phyloP scores from a whole-genome alignment of 2,329 filamentous ascomycete species.

The Chaetomium strumarium region DNA sequence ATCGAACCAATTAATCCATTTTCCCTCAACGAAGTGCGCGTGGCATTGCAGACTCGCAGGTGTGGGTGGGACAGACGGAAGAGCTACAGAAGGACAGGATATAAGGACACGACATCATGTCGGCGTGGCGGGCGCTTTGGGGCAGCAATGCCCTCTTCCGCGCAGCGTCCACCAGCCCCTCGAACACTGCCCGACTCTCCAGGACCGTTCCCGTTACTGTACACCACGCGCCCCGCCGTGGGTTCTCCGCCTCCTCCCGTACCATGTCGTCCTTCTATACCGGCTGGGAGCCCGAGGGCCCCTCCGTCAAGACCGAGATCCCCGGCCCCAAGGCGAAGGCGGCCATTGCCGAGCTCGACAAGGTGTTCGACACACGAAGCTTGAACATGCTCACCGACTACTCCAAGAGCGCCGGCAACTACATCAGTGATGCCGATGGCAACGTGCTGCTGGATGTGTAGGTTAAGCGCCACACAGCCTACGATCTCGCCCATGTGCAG shows the following conservation, averaged over 20 bases:
- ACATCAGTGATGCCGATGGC: conserved; percentile 67
- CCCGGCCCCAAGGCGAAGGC: conserved; percentile 71
- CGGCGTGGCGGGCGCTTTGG: conserved; percentile 15
- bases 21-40: neutral
- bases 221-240: conserved; percentile 18
- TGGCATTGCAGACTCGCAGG: too few relatives aligned
- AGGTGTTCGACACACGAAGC: conserved; percentile 80
- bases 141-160: conserved; percentile 18
- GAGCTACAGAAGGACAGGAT: neutral
- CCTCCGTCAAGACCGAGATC: conserved; percentile 54
- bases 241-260: conserved; percentile 24
- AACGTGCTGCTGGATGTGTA: conserved; percentile 69
- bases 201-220: conserved; percentile 11
- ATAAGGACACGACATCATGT: conserved; percentile 9
- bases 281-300: conserved; percentile 43
- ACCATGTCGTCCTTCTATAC: conserved; percentile 27
- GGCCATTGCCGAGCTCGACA: conserved; percentile 62
- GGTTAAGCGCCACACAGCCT: conserved; percentile 26
- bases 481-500: neutral
- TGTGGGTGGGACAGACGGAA: too few relatives aligned
- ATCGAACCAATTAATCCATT: neutral
- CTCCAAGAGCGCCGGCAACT: conserved; percentile 71
- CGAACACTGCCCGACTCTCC: conserved; percentile 14
- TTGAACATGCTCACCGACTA: conserved; percentile 80
- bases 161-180: conserved; percentile 12